Evolutionary conservation across 176 grass and related monocot genomes (phyloP), one percentile per base, ranked within the genome.

Genomic region (Carex littledalei): DNA sequence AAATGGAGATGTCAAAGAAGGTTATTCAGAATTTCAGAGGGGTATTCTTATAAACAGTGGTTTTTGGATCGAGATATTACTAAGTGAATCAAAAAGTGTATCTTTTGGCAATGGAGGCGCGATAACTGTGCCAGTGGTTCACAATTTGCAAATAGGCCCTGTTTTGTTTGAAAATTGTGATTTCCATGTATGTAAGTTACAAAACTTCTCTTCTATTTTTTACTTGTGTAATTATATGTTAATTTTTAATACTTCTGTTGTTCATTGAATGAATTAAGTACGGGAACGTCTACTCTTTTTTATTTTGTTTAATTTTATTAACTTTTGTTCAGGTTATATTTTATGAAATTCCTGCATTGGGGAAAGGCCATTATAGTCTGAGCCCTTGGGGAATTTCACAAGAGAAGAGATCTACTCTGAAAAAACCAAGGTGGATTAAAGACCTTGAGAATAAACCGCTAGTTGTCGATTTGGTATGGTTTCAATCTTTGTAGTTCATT

Each of bases 111-210:
- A 53, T 0, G 63, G 52, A 53, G 81, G 59, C 12, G 10, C 31
- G 21, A 68, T n/a, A 83, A 29, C 16, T 83, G 67, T 93, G 79
- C 95, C 91, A 17, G 29, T 79, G 64, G 80, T 92, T 85, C 75
- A 84, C 81, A 88, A 90, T 87, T 79, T 98, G 52, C 90, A 80
- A 90, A 41, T 88, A 72, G 81, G 84, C 82, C 85, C 66, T 32
- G 74, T 87, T 62, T 77, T 89, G 67, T 71, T 90, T 37, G 84
- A 91, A 72, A 87, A 73, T 65, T 84, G 50, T 72, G 86, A 94
- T 94, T 92, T 86, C 82, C 91, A 98, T 81, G 95, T 98, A 95
- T 98, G 93, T 93, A 98, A 98, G 95, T 95, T 65, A 31, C 10
- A 59, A 85, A 52, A 73, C 80, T 47, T 16, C 47, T 17, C 35